Conservation (phyloP, 2,329 filamentous ascomycete genomes). For the Diaporthe citrichinensis region DNA sequence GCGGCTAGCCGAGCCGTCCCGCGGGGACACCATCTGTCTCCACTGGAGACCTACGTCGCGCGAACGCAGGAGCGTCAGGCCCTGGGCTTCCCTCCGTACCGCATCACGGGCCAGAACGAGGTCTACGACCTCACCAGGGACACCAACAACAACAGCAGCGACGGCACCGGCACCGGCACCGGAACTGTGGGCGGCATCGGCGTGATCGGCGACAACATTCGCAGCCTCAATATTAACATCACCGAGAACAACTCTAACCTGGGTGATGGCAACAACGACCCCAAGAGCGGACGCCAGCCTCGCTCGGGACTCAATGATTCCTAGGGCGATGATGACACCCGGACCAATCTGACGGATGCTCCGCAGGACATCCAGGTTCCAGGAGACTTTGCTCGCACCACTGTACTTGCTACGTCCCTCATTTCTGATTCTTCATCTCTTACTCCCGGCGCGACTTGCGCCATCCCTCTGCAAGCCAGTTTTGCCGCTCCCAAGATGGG, state of each 20-base stretch:
- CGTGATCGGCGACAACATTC: neutral
- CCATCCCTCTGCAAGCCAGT: neutral
- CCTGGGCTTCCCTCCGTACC: neutral
- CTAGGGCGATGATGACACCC: slow-evolving; percentile 18
- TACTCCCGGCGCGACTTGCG: too few species aligned
- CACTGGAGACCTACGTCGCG: neutral
- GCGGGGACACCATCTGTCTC: neutral
- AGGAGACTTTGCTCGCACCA: neutral
- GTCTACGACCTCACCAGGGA: neutral
- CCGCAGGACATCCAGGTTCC: slow-evolving; percentile 2
- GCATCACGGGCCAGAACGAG: neutral
- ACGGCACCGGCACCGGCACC: too few species aligned
- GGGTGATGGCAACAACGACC: neutral
- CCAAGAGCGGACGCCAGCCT: slow-evolving; percentile 8
- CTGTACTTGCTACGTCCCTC: neutral
- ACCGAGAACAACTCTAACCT: neutral
- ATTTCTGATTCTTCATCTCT: neutral
- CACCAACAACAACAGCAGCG: neutral
- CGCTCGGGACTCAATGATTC: neutral
- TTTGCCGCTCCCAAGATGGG: neutral
- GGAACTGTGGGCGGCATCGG: neutral
- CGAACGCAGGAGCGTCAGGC: neutral
- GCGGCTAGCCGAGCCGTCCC: neutral
- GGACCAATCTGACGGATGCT: slow-evolving; percentile 7
- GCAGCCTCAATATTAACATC: neutral